A percentile compares a stretch with the other conserved stretches of the same genome.
Conservation (phyloP, 2,329 filamentous ascomycete species). For the Talaromyces amestolkiae region DNA sequence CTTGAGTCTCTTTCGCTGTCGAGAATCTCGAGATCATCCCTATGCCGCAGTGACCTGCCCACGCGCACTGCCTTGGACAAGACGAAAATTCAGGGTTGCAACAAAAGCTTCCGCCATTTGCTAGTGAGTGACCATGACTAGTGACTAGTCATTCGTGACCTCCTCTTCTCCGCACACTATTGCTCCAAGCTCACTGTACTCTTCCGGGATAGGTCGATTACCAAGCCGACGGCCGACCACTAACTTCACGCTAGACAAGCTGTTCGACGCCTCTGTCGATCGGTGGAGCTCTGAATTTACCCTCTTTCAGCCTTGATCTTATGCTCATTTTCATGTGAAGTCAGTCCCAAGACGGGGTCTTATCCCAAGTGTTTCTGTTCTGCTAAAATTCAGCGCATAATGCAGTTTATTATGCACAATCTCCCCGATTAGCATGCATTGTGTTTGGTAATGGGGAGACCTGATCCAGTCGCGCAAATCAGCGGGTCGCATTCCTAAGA, state of each 20-base stretch:
- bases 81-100: neutral
- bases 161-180: slow-evolving; percentile 1
- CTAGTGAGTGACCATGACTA: neutral
- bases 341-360: neutral
- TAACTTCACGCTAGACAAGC: slow-evolving; percentile 5
- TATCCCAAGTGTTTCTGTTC: neutral
- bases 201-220: neutral
- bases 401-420: slow-evolving; percentile 1
- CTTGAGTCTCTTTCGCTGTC: neutral
- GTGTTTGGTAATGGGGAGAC: neutral
- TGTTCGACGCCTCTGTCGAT: slow-evolving; percentile 14
- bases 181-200: neutral
- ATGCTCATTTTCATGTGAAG: neutral
- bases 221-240: neutral
- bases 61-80: neutral
- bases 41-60: neutral
- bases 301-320: neutral
- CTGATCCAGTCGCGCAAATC: neutral
- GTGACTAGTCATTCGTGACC: neutral
- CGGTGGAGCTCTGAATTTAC: neutral
- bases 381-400: neutral
- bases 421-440: neutral
- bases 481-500: neutral
- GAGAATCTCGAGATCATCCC: neutral
- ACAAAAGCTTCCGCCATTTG: neutral